phyloP scores from a whole-genome alignment of 148 eudicot species.

The Spergularia bocconei region DNA sequence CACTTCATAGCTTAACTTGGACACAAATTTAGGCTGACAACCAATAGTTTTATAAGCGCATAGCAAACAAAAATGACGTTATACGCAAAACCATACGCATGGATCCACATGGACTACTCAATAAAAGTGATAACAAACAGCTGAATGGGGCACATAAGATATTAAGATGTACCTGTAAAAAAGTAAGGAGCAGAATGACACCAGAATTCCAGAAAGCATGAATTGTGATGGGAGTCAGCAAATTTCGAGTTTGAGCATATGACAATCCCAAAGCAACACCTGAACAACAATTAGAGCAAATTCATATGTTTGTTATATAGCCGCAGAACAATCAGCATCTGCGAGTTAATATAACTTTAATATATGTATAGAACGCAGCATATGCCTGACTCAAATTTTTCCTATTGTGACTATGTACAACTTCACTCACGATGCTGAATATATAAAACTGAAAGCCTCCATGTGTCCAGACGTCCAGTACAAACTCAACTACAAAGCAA shows the following conservation, averaged over 20 bases:
- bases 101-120: not conserved
- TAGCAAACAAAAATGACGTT: no score
- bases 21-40: no score
- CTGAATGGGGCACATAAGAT: not conserved
- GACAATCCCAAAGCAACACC: constrained; percentile 87
- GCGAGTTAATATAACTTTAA: not conserved
- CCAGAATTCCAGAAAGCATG: constrained; percentile 97
- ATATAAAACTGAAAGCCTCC: no score
- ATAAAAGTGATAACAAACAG: not conserved
- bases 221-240: constrained; percentile 81
- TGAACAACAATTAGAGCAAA: constrained; percentile 21
- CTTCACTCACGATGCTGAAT: no score
- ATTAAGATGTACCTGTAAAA: constrained; percentile 71
- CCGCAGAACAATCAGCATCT: not conserved
- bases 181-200: constrained; percentile 83
- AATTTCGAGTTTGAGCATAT: constrained; percentile 96
- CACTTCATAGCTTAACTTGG: no score
- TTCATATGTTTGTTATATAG: not conserved
- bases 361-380: no score
- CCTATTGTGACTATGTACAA: no score
- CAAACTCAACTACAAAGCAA: no score
- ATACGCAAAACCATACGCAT: not conserved
- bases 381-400: not conserved
- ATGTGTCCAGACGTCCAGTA: no score
- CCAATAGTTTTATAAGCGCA: no score